phyloP scores from a whole-genome alignment of 352 stramenopile species.

The Pythium aquatile region DNA sequence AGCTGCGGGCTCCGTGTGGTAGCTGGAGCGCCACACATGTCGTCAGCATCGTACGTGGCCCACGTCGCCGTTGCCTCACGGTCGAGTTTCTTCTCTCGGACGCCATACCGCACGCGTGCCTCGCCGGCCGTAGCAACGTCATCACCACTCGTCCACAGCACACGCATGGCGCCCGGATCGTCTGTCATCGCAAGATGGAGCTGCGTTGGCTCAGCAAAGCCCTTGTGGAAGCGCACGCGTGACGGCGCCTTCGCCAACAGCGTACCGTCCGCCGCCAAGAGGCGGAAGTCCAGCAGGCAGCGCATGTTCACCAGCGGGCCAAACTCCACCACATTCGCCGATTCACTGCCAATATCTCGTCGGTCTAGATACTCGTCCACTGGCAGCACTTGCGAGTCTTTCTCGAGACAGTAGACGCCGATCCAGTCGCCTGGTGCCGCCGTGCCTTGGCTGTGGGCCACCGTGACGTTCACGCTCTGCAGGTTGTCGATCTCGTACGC shows the following conservation, averaged over 20 bases:
- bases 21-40: slow-evolving; percentile 32
- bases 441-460: slow-evolving; percentile 1
- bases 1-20: slow-evolving; percentile 14
- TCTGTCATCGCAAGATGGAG: slow-evolving; percentile 31
- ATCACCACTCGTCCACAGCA: slow-evolving; percentile 36
- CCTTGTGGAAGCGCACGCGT: slow-evolving; percentile 7
- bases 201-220: slow-evolving; percentile 30
- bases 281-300: slow-evolving; percentile 37
- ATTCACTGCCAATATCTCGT: not conserved
- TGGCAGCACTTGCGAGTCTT: slow-evolving; percentile 9
- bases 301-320: slow-evolving; percentile 48
- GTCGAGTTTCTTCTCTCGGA: not conserved
- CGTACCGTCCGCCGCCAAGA: slow-evolving; percentile 22
- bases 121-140: not conserved
- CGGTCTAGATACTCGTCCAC: slow-evolving; percentile 23
- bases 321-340: slow-evolving; percentile 24
- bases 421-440: slow-evolving; percentile 27
- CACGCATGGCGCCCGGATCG: slow-evolving; percentile 29
- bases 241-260: slow-evolving; percentile 6
- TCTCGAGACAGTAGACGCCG: slow-evolving; percentile 37
- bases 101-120: slow-evolving; percentile 26
- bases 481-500: slow-evolving; percentile 5
- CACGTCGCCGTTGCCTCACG: slow-evolving; percentile 10
- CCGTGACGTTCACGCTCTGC: slow-evolving; percentile 3
- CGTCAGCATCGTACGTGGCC: slow-evolving; percentile 18